Evolutionary conservation across 306 rosid genomes (phyloP).

Genomic region (Cicer judaicum): DNA sequence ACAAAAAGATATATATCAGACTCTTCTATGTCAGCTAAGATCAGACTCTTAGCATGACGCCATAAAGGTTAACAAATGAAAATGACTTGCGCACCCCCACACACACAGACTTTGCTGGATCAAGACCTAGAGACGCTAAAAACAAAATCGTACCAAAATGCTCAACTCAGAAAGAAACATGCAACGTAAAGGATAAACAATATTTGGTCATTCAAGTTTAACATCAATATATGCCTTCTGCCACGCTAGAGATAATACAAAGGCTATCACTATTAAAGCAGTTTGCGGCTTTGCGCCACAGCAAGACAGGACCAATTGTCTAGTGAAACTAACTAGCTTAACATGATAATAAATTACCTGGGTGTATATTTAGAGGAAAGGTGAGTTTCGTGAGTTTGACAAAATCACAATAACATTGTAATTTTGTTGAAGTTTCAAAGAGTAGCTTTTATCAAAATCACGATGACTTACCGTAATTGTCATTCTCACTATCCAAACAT

Average conservation of each 20-base stretch:
- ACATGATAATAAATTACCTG: not conserved
- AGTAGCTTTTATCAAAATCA: too few relatives aligned
- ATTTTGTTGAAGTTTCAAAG: too few relatives aligned
- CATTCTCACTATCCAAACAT: too few relatives aligned
- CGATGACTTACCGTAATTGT: too few relatives aligned
- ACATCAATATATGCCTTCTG: conserved; percentile 31
- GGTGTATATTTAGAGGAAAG: too few relatives aligned
- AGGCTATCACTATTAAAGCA: not conserved
- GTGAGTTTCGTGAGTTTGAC: too few relatives aligned
- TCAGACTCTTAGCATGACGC: not conserved
- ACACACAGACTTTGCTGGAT: not conserved
- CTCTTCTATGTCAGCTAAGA: not conserved
- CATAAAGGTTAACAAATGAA: not conserved
- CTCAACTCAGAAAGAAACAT: not conserved
- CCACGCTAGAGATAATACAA: conserved; percentile 8
- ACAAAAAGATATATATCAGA: too few relatives aligned
- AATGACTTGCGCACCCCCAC: not conserved
- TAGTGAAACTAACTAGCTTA: conserved; percentile 31
- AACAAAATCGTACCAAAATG: not conserved
- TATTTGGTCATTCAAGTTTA: conserved; percentile 25
- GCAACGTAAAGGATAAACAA: too few relatives aligned
- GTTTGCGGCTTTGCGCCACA: conserved; percentile 29
- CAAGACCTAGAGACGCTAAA: not conserved
- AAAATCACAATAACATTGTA: too few relatives aligned
- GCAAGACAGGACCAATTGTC: conserved; percentile 18